Base-by-base conservation (phyloP, 495 filamentous ascomycete species). In the Neurospora tetrasperma region DNA sequence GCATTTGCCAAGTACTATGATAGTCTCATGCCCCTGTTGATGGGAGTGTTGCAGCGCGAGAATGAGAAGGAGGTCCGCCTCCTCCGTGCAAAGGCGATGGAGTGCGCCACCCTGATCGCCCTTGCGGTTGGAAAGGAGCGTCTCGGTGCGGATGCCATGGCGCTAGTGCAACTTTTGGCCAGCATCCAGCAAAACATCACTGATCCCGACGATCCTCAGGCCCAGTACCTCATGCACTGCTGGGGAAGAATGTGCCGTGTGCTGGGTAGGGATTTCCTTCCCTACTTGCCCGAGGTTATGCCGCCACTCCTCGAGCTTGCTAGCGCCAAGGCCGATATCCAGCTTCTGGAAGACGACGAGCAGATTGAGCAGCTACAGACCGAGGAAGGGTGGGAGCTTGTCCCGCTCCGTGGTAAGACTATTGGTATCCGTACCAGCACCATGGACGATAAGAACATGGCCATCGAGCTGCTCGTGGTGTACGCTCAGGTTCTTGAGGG, bases 231-330 rank as follows among this genome's bases (percentile, higher is more conserved):
- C 20, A 91, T 98, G 78, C 96, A 99, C 85, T 99, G 96, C 84
- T 99, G 96, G 96, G 96, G 96, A 68, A 89, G 96, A 39, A 98
- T 99, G 96, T 98, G 94, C 82, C 91, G 96, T 69, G 95, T 98
- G 23, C 86, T 99, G 72, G 94, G 91, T 66, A 83, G 87, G 59
- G 94, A 96, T 75, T 99, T 99, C 81, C 86, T 98, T 18, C 94
- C 94, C 31, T 99, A 94, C 84, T 87, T 98, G 66, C 88, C 90
- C 8, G 93, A 89, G 71, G 96, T 99, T 59, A 98, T 99, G 90
- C 95, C 95, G 20, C 96, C 96, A 62, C 86, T 99, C 72, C 85
- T 97, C 72, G 89, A 96, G 76, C 87, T 98, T 69, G 96, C 96
- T 10, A 92, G 92, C 71, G 96, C 96, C 43, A 98, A 97, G 84